A percentile compares a stretch with the other conserved stretches of the same genome.
These are phyloP conservation scores for Paradendryphiella salina DNA, from an alignment of 2,329 filamentous ascomycete genomes.

Conservation along the genomic window DNA sequence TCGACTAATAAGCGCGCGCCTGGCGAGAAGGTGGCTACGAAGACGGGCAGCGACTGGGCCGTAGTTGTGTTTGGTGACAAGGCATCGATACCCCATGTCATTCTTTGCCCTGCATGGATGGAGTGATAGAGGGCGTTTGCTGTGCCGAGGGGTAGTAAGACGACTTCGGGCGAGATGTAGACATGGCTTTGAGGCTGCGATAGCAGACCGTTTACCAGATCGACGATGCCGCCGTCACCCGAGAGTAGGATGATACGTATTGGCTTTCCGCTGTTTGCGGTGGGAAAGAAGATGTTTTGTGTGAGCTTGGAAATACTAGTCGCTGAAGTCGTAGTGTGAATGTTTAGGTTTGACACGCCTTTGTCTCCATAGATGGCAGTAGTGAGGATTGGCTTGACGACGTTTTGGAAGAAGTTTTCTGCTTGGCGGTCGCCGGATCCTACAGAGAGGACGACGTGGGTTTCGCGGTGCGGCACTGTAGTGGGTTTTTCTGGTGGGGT, in stretches of 20 bases:
- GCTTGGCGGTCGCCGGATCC: constrained; percentile 52
- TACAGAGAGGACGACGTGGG: constrained; percentile 52
- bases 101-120: constrained; percentile 42
- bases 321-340: constrained; percentile 66
- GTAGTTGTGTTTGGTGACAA: constrained; percentile 43
- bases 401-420: constrained; percentile 44
- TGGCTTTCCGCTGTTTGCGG: constrained; percentile 51
- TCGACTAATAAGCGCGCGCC: constrained; percentile 50
- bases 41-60: constrained; percentile 48
- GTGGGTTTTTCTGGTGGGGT: constrained; percentile 3
- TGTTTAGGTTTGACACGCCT: constrained; percentile 47
- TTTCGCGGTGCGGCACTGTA: constrained; percentile 24
- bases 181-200: constrained; percentile 27
- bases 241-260: constrained; percentile 72
- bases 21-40: constrained; percentile 51
- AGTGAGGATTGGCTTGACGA: constrained; percentile 50
- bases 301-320: constrained; percentile 69
- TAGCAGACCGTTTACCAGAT: constrained; percentile 72
- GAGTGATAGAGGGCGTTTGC: constrained; percentile 56
- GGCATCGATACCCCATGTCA: constrained; percentile 49
- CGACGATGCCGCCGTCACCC: constrained; percentile 84
- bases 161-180: constrained; percentile 58
- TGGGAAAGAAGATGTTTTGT: constrained; percentile 51
- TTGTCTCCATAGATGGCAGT: constrained; percentile 45
- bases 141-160: constrained; percentile 58